phyloP scores from a whole-genome alignment of 768 basidiomycete genomes.

The Lentinula guzmanii region DNA sequence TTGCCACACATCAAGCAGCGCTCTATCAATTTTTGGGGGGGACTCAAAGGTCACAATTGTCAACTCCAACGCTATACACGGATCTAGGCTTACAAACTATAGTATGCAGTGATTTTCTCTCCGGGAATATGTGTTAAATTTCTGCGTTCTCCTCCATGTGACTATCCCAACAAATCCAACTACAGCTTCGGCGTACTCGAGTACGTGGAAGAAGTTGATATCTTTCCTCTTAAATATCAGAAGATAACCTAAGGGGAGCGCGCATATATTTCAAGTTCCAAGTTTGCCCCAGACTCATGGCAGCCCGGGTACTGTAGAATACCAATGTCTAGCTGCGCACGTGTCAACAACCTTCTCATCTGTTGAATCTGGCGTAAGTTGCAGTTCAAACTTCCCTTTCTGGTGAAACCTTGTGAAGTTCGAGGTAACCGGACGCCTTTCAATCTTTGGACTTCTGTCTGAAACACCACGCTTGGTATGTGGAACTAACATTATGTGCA shows the following conservation, averaged over 20 bases:
- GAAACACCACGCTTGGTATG: too few relatives aligned
- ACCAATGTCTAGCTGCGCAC: not conserved
- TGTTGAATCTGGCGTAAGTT: not conserved
- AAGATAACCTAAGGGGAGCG: not conserved
- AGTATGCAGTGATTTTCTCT: not conserved
- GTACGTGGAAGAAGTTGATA: not conserved
- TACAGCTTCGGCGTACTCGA: not conserved
- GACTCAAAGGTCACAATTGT: too few relatives aligned
- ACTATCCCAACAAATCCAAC: not conserved
- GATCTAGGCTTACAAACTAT: not conserved
- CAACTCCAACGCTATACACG: too few relatives aligned
- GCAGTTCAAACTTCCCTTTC: too few relatives aligned
- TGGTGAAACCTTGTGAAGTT: too few relatives aligned
- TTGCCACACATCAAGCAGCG: too few relatives aligned
- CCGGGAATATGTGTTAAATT: not conserved
- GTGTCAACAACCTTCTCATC: not conserved
- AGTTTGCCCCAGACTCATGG: not conserved
- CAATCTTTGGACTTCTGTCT: too few relatives aligned
- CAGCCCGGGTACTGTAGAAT: not conserved
- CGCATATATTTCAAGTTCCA: not conserved
- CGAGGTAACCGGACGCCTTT: not conserved
- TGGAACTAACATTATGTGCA: not conserved
- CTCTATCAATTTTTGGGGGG: too few relatives aligned
- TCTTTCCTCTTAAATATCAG: not conserved
- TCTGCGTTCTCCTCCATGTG: not conserved